Base-by-base conservation (phyloP, 106 monocot species). In the Phalaenopsis equestris region DNA sequence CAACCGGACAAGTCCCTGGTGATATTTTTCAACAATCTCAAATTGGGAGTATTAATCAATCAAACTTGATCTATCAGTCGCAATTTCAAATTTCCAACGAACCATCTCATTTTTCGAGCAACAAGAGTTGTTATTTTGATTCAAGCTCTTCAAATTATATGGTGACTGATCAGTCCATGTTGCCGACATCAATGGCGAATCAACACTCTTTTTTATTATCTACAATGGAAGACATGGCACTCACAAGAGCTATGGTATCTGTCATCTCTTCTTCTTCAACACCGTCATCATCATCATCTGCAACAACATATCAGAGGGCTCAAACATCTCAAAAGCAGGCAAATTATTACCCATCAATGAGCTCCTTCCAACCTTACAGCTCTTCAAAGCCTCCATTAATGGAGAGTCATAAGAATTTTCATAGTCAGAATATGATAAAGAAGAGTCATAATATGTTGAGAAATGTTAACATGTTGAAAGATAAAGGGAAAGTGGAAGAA, bases 391-490 rank as follows among this genome's bases (percentile, higher is more conserved):
- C 81, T 80, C 19, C 77, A 23, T 6, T 74, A 74, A 18, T 55
- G 11, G 58, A 67, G 24, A 8, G 9, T 73, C 2, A 15, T 23
- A 47, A 48, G 43, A 23, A 55, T 17, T 23, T 24, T 39, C 41
- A 46, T 4, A 49, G 89, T 2, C 98, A 94, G 74, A 87, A 55
- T 56, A 88, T 89, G 94, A 78, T 90, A 42, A 98, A 93, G 81
- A 78, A 37, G 78, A 65, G 79, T 0, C 80, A 89, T 55, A 39
- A 77, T 5, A 78, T 91, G 30, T 45, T 91, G 85, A 87, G 79
- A 45, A 82, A 68, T n/a, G 72, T 91, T 14, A 37, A 80, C 72
- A 16, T 38, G 79, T 72, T 55, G 67, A 81, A 52, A 42, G 16
- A 21, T 4, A 6, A 64, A 64, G 64, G 23, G 21, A 64, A 64